Percentiles rank a stretch among this genome's conserved stretches.
Evolutionary conservation across 768 basidiomycete genomes (phyloP).

Genomic region (Chlorophyllum brunneum): DNA sequence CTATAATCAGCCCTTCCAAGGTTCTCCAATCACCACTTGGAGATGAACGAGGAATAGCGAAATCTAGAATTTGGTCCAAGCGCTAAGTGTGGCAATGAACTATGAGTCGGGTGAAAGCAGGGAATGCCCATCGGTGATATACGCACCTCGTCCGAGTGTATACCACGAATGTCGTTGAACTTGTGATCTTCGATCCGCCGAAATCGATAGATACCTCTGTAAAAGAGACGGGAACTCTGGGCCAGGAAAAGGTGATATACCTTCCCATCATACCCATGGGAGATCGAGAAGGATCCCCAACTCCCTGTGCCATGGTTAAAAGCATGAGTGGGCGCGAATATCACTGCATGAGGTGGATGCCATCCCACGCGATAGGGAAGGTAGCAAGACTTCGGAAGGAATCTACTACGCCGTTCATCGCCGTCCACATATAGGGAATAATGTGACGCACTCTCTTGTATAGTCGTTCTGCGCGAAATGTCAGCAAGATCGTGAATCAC

Average conservation of each 20-base stretch:
- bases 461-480: not conserved
- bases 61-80: not conserved
- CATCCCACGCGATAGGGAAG: not conserved
- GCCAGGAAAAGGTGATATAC: not conserved
- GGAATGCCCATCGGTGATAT: no score
- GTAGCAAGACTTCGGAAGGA: not conserved
- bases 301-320: not conserved
- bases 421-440: no score
- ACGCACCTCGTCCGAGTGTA: not conserved
- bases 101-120: no score
- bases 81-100: not conserved
- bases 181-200: not conserved
- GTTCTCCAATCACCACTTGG: not conserved
- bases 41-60: not conserved
- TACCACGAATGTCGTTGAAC: not conserved
- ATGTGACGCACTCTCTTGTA: not conserved
- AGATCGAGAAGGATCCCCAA: not conserved
- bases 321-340: not conserved
- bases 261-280: not conserved
- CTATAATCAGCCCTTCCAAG: not conserved
- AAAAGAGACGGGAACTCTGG: not conserved
- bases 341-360: not conserved
- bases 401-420: not conserved
- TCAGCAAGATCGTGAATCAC: not conserved
- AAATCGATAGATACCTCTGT: not conserved